Base-by-base conservation (phyloP, 2,329 filamentous ascomycete genomes). In the Penicillium frequentans region DNA sequence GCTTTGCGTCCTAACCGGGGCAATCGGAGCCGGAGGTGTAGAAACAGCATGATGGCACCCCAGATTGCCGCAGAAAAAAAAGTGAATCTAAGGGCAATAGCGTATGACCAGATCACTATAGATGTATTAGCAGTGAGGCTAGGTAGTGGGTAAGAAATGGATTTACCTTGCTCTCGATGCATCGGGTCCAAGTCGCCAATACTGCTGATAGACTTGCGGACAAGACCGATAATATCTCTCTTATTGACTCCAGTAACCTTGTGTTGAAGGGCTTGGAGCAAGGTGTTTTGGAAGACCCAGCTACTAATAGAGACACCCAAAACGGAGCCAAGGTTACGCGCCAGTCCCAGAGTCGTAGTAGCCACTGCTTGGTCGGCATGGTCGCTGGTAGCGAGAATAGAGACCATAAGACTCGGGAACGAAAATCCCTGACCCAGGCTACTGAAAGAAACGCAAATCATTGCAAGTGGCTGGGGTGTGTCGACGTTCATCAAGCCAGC, bases 221-320 rank as follows among this genome's bases (percentile, higher is more conserved):
- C 81, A 14, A 73, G 72, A n/a, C 73, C 60, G 55, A 83, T 82
- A 39, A 81, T 76, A 47, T 80, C 75, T 0, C 79, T 77, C 66
- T 86, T 89, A 24, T 85, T 77, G 0, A 78, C 76, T 0, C 85
- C 87, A 0, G 78, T 79, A 9, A 93, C 86, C 33, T 82, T 80
- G 11, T 70, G 61, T 5, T 83, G 73, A 5, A 93, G 79, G 62
- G 86, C 87, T 19, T 79, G 74, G 9, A 83, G 74, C 51, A 93
- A 76, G 1, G 84, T 81, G 66, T 91, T 91, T 75, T 93, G 90
- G 59, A 93, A 77, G 8, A 91, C 84, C 56, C 91, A 80, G 68
- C 87, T 90, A 63, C 86, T 89, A 52, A 82, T 77, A 1, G 89
- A 86, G 45, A 93, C 84, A n/a, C 90, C 90, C 67, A 92, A 80